Percentiles rank a stretch among this genome's conserved stretches.
These are phyloP conservation scores for Endocladia muricata DNA, from an alignment of 31 red algal genomes.

Conservation along the genomic window DNA sequence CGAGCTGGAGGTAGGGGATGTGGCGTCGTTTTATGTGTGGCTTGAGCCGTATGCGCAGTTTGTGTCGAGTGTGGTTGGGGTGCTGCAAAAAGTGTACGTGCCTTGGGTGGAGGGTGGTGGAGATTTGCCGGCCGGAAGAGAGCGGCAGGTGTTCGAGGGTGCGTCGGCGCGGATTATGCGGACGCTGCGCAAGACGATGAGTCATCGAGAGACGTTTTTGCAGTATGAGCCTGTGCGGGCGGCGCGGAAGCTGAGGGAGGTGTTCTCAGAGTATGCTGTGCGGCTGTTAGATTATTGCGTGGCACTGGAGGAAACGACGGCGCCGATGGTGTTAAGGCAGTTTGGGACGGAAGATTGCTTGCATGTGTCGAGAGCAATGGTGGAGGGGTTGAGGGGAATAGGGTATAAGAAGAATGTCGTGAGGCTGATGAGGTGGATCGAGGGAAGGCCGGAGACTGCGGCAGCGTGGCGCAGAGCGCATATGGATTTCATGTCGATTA, in stretches of 20 bases:
- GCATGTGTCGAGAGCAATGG: background rate
- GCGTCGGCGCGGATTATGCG: background rate
- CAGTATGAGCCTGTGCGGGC: background rate
- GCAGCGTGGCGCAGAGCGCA: constrained; percentile 29
- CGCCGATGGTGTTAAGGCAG: background rate
- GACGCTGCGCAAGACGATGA: constrained; percentile 17
- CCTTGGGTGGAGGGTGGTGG: constrained; percentile 20
- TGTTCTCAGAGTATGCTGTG: constrained; percentile 14
- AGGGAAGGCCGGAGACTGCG: constrained; percentile 11
- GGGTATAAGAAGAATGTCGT: constrained; percentile 30
- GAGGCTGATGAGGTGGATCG: constrained; percentile 29
- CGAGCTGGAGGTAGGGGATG: constrained; percentile 10
- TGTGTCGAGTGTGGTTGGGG: constrained; percentile 1
- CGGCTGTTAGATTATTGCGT: constrained; percentile 8
- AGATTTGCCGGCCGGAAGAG: background rate
- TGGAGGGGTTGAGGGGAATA: background rate
- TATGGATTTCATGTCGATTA: constrained; percentile 11
- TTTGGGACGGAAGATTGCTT: background rate
- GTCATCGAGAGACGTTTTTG: constrained; percentile 8
- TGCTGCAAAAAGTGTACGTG: constrained; percentile 17
- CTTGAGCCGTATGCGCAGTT: constrained; percentile 23
- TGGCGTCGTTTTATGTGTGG: constrained; percentile 28
- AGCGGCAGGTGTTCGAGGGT: background rate
- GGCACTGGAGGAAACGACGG: constrained; percentile 8
- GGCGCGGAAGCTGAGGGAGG: constrained; percentile 2